Conservation (phyloP, 768 basidiomycete species). For the Psilocybe tampanensis region DNA sequence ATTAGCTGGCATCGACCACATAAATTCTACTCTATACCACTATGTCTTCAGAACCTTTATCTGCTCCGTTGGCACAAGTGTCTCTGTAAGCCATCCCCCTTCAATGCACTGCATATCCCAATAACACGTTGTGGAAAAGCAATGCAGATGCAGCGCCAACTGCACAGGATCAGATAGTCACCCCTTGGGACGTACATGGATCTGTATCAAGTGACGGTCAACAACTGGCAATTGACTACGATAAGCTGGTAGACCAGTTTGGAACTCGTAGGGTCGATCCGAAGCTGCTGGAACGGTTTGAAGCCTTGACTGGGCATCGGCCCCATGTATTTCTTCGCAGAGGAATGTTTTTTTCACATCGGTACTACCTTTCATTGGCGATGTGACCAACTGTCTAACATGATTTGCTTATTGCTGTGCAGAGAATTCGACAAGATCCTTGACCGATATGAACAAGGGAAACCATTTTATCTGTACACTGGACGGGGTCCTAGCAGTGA, state of each 20-base stretch:
- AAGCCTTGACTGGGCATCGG: slow-evolving; percentile 83
- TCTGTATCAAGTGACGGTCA: slow-evolving; percentile 86
- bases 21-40: too few species aligned
- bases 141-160: slow-evolving; percentile 6
- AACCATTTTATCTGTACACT: slow-evolving; percentile 98
- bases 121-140: slow-evolving; percentile 8
- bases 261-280: slow-evolving; percentile 84
- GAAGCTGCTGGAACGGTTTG: slow-evolving; percentile 84
- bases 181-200: slow-evolving; percentile 98
- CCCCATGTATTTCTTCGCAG: slow-evolving; percentile 89
- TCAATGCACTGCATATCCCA: neutral
- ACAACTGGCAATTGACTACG: slow-evolving; percentile 94
- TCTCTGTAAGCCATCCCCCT: slow-evolving; percentile 14
- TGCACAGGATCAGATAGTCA: slow-evolving; percentile 73
- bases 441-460: slow-evolving; percentile 94
- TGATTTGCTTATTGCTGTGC: neutral
- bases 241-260: slow-evolving; percentile 92
- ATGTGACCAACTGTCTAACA: neutral
- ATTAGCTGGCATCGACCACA: too few species aligned
- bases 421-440: slow-evolving; percentile 94
- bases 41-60: slow-evolving; percentile 15
- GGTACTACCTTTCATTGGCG: slow-evolving; percentile 49
- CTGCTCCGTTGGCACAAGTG: slow-evolving; percentile 8
- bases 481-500: slow-evolving; percentile 96
- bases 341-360: slow-evolving; percentile 97